These are phyloP conservation scores for Phaeosphaeriaceae sp. DNA, from an alignment of 2,329 filamentous ascomycete species.

Conservation along the genomic window DNA sequence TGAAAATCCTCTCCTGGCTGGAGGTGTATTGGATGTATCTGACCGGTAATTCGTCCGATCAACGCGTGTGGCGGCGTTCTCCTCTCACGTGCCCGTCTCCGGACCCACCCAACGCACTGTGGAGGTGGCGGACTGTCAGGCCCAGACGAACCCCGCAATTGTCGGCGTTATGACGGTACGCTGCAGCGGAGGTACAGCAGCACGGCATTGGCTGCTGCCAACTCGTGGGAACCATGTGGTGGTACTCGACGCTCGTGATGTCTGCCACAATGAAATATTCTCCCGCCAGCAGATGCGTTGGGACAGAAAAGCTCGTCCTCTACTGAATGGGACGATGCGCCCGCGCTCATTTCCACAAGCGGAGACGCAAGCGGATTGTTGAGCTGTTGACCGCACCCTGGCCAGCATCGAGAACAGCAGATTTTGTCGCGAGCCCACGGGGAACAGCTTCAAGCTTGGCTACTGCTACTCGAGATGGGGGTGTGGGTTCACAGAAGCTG, in stretches of 20 bases:
- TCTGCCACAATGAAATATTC: background rate
- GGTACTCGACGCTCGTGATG: background rate
- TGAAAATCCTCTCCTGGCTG: too few species aligned
- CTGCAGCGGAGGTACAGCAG: slow-evolving; percentile 17
- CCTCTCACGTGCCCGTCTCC: slow-evolving; percentile 4
- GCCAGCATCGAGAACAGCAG: slow-evolving; percentile 17
- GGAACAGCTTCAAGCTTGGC: slow-evolving; percentile 17
- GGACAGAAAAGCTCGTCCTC: slow-evolving; percentile 3
- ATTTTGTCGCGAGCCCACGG: slow-evolving; percentile 6
- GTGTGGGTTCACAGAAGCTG: slow-evolving; percentile 9
- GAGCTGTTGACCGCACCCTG: slow-evolving; percentile 32
- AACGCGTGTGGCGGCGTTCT: background rate
- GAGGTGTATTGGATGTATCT: background rate
- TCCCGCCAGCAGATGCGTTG: background rate
- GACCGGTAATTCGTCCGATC: slow-evolving; percentile 6
- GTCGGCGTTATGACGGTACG: slow-evolving; percentile 22
- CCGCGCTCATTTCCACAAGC: slow-evolving; percentile 30
- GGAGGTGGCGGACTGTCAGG: slow-evolving; percentile 16
- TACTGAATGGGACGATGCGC: slow-evolving; percentile 20
- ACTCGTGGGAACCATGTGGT: background rate
- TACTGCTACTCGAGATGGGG: slow-evolving; percentile 8
- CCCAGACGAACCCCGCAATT: slow-evolving; percentile 25
- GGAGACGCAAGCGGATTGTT: slow-evolving; percentile 28
- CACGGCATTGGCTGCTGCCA: slow-evolving; percentile 11
- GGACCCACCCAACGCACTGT: slow-evolving; percentile 6